Percentiles rank a stretch among this genome's conserved stretches.
These are phyloP conservation scores for Asterophora parasitica DNA, from an alignment of 768 basidiomycete species.

Conservation along the genomic window DNA sequence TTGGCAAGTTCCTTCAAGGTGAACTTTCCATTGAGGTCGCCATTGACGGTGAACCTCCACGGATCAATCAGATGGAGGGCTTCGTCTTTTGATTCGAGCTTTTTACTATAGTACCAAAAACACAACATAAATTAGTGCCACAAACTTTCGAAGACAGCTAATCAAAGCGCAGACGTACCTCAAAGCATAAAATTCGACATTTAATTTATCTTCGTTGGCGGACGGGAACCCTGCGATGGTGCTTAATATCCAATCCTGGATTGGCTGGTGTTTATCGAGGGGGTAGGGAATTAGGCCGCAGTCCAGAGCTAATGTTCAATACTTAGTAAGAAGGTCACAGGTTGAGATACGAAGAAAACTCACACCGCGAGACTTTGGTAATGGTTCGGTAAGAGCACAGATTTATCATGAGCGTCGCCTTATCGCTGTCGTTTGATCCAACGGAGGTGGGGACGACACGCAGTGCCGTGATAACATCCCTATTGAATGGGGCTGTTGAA, in stretches of 20 bases:
- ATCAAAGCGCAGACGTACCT: slow-evolving; percentile 6
- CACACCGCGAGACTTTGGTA: slow-evolving; percentile 38
- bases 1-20: background rate
- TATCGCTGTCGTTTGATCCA: slow-evolving; percentile 9
- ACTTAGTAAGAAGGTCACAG: background rate
- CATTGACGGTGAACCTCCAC: slow-evolving; percentile 8
- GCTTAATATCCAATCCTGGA: slow-evolving; percentile 35
- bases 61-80: slow-evolving; percentile 9
- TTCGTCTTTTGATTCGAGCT: slow-evolving; percentile 11
- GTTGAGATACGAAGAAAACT: background rate
- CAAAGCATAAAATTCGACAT: slow-evolving; percentile 11
- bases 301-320: slow-evolving; percentile 35
- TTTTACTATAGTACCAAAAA: slow-evolving; percentile 1
- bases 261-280: slow-evolving; percentile 26
- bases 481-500: slow-evolving; percentile 23
- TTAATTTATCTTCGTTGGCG: slow-evolving; percentile 6
- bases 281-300: slow-evolving; percentile 40
- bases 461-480: slow-evolving; percentile 23
- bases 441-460: slow-evolving; percentile 17
- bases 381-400: slow-evolving; percentile 33
- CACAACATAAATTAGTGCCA: slow-evolving; percentile 2
- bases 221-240: slow-evolving; percentile 17
- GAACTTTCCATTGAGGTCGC: slow-evolving; percentile 1
- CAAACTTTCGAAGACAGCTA: background rate
- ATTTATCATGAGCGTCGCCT: slow-evolving; percentile 28